These are phyloP conservation scores for Musa troglodytarum DNA, from an alignment of 176 grass and related monocot genomes.

Conservation along the genomic window DNA sequence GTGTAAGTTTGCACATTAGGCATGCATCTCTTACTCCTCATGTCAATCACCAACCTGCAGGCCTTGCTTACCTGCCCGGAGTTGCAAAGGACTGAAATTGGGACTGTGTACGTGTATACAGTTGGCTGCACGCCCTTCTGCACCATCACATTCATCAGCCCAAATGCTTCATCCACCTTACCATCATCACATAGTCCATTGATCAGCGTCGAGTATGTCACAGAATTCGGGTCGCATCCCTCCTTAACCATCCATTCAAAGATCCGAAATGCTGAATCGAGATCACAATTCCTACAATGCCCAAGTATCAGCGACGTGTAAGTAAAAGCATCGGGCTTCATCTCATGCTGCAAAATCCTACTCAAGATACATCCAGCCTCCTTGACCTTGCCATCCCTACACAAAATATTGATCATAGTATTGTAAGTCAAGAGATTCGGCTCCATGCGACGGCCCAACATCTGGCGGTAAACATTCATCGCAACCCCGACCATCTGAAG, in stretches of 20 bases:
- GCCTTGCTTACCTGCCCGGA: conserved; percentile 30
- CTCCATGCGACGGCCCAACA: conserved; percentile 10
- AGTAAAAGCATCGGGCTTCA: conserved; percentile 37
- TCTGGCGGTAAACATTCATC: conserved; percentile 25
- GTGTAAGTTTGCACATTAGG: conserved; percentile 46
- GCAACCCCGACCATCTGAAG: conserved; percentile 26
- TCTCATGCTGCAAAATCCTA: conserved; percentile 25
- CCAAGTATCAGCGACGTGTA: conserved; percentile 55
- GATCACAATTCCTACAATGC: conserved; percentile 32
- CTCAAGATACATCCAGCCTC: conserved; percentile 37
- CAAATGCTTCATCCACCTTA: conserved; percentile 32
- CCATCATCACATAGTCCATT: conserved; percentile 27
- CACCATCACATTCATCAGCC: conserved; percentile 37
- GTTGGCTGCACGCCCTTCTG: conserved; percentile 26
- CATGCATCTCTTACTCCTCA: conserved; percentile 24
- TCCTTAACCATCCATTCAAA: conserved; percentile 34
- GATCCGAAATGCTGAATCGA: conserved; percentile 37
- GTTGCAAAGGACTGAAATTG: conserved; percentile 30
- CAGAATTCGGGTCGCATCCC: conserved; percentile 34
- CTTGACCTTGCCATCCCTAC: conserved; percentile 35
- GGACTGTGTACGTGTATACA: conserved; percentile 26
- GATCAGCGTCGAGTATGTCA: conserved; percentile 35
- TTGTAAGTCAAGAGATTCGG: conserved; percentile 37
- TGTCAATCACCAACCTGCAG: conserved; percentile 33
- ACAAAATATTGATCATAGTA: conserved; percentile 31